Evolutionary conservation across 1,284 basidiomycete genomes (phyloP).

Genomic region (Microbotryomycetes sp.): DNA sequence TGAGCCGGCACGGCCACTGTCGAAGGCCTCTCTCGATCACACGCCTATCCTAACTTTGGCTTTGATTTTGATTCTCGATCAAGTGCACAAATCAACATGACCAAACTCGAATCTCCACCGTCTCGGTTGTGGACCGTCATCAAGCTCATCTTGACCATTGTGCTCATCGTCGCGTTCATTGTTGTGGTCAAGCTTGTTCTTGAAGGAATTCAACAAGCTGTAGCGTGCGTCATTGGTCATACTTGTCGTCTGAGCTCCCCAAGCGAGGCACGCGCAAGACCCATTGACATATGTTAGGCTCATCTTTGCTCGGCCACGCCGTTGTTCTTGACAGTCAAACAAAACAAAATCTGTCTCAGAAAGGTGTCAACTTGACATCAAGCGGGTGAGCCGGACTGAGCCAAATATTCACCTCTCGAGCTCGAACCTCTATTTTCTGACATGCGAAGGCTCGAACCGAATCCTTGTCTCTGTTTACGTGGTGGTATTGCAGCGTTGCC

Average conservation of each 20-base stretch:
- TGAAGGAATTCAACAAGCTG: constrained; percentile 5
- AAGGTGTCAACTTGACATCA: constrained; percentile 18
- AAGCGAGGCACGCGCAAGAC: neutral
- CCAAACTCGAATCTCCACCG: neutral
- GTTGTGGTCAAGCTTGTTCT: constrained; percentile 6
- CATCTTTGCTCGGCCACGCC: neutral
- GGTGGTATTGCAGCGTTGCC: constrained; percentile 3
- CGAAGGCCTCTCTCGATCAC: too few relatives aligned
- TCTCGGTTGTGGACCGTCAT: constrained; percentile 1
- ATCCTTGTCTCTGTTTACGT: neutral
- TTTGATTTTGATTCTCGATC: too few relatives aligned
- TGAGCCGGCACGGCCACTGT: too few relatives aligned
- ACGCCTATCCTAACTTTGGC: too few relatives aligned
- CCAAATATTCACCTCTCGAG: neutral
- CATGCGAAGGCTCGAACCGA: neutral
- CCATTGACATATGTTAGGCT: neutral
- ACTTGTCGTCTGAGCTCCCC: too few relatives aligned
- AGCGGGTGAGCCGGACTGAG: constrained; percentile 11
- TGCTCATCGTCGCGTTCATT: constrained; percentile 5
- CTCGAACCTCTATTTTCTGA: neutral
- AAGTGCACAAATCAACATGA: neutral
- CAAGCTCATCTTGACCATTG: constrained; percentile 25
- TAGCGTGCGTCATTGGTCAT: constrained; percentile 10
- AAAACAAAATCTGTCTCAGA: constrained; percentile 14
- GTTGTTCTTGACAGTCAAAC: neutral